Evolutionary conservation across 1,284 basidiomycete species (phyloP), one percentile per base, ranked within the genome.

Genomic region (Termitomyces sp.): DNA sequence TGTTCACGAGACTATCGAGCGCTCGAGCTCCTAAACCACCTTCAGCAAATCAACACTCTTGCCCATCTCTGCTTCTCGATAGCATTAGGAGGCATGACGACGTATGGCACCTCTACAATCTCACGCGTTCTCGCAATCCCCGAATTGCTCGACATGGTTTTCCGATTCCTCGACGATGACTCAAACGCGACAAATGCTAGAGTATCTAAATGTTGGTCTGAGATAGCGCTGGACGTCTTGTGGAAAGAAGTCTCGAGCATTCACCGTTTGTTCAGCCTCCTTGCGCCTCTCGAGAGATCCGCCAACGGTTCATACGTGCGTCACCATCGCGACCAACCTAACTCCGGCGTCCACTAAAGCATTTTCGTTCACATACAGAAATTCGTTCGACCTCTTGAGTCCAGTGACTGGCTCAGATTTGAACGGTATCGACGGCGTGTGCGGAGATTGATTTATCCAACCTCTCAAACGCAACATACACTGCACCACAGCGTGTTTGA

Each of bases 321-420:
- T 61, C 5, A 24, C 43, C 30, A 35, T 30, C 16, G 26, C 30
- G 33, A 21, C 16, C 26, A 18, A 35, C 24, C 5, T 24, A 46
- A 26, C 37, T 46, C 10, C n/a, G 16, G 28, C 21, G 31, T 18
- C 26, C 28, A 28, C 7, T 40, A n/a, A 33, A 51, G n/a, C 35
- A 39, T 37, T 24, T 35, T 38, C 31, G 39, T 46, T 19, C 34
- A 26, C 49, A 5, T 33, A 6, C 33, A 72, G 70, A 57, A 52
- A 18, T 84, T 85, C 56, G 58, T 60, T 7, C 64, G 72, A 3
- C 64, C 68, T 0, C 73, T 80, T 24, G 72, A 77, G 30, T 70
- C 78, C 2, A 68, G 62, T 19, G 78, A 83, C 64, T 86, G 84
- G 84, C 64, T 65, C 18, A 70, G 75, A 13, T 83, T 86, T 61